These are phyloP conservation scores for Calonectria pseudoturangicola DNA, from an alignment of 2,329 filamentous ascomycete genomes.

Conservation along the genomic window DNA sequence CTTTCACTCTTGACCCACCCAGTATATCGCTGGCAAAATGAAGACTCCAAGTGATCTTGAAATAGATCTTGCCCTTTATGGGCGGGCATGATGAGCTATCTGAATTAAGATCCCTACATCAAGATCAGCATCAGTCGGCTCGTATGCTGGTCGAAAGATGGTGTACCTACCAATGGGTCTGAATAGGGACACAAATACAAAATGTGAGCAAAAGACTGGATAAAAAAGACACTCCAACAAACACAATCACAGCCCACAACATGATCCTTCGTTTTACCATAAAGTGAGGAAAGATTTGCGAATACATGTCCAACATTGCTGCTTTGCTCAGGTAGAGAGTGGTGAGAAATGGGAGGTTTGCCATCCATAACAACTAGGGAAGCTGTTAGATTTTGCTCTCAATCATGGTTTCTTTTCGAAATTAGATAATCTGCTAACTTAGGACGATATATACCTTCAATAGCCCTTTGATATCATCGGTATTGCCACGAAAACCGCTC, in stretches of 20 bases:
- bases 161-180: neutral
- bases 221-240: neutral
- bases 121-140: neutral
- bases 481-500: neutral
- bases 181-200: neutral
- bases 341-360: neutral
- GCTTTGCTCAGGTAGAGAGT: constrained; percentile 5
- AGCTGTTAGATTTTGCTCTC: too few relatives aligned
- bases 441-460: neutral
- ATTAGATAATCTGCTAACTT: neutral
- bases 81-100: neutral
- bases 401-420: neutral
- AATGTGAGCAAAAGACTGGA: neutral
- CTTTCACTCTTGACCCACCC: neutral
- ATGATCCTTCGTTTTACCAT: constrained; percentile 7
- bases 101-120: neutral
- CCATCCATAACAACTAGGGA: neutral
- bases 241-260: neutral
- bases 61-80: neutral
- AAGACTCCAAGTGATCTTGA: neutral
- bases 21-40: neutral
- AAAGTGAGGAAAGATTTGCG: neutral
- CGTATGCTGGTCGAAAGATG: too few relatives aligned
- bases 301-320: neutral
- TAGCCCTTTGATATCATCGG: neutral